Conservation (phyloP, 345 rosid species). For the Salix viminalis region DNA sequence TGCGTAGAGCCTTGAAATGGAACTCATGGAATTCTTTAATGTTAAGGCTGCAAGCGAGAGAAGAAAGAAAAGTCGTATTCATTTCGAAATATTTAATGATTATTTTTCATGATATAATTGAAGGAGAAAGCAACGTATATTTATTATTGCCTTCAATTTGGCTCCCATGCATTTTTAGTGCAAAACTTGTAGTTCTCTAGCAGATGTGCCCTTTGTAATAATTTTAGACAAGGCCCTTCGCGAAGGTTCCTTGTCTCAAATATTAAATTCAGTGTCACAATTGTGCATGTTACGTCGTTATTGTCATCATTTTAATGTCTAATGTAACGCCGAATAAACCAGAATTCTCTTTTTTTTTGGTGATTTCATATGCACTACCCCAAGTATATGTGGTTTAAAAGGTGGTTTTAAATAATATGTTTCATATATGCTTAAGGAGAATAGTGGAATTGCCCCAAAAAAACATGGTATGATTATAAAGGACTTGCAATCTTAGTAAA, state of each 20-base stretch:
- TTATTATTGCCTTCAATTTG: neutral
- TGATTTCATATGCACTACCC: too few species aligned
- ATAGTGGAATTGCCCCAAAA: too few species aligned
- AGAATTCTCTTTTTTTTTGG: too few species aligned
- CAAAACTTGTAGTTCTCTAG: too few species aligned
- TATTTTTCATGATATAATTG: neutral
- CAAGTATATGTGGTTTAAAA: too few species aligned
- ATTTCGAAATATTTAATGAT: neutral
- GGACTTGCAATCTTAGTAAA: rapidly evolving
- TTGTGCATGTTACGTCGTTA: too few species aligned
- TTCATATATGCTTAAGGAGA: too few species aligned
- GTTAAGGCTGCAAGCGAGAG: constrained; percentile 4
- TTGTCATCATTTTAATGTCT: too few species aligned
- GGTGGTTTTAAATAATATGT: too few species aligned
- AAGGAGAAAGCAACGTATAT: neutral
- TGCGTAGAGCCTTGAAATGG: neutral
- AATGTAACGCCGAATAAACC: too few species aligned
- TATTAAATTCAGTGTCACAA: too few species aligned
- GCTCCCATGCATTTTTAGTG: neutral
- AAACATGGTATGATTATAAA: too few species aligned
- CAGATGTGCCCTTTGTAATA: neutral
- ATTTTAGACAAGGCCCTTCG: neutral
- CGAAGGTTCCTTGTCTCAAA: neutral
- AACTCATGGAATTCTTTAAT: neutral
- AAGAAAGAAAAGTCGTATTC: neutral